These are phyloP conservation scores for Ganoderma leucocontextum DNA, from an alignment of 1,284 basidiomycete genomes.

Conservation along the genomic window DNA sequence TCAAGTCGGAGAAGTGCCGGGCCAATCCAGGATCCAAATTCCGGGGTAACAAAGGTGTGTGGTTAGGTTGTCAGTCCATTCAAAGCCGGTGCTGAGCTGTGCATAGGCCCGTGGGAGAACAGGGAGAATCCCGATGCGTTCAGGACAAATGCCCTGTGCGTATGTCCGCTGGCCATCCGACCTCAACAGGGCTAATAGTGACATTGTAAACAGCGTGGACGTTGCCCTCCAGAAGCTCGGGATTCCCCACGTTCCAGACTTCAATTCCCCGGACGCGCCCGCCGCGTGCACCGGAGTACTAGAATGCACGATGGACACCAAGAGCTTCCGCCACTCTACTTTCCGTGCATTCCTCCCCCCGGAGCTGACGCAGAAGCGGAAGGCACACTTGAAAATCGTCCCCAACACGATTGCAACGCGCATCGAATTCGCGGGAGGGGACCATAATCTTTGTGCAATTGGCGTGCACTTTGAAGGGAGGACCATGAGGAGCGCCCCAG, in stretches of 20 bases:
- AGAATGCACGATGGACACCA: conserved; percentile 37
- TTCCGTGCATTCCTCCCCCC: conserved; percentile 41
- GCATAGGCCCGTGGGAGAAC: background rate
- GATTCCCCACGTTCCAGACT: conserved; percentile 38
- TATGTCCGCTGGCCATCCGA: background rate
- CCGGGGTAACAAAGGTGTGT: too few species aligned
- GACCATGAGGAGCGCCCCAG: conserved; percentile 9
- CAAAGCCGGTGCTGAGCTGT: too few species aligned
- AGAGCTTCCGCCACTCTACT: conserved; percentile 36
- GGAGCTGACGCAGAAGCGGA: conserved; percentile 30
- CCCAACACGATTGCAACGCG: conserved; percentile 36
- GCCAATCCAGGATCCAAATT: too few species aligned
- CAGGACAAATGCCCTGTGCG: background rate
- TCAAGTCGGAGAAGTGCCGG: conserved; percentile 41
- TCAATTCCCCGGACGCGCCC: conserved; percentile 38
- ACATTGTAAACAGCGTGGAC: conserved; percentile 27
- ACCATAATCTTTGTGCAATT: conserved; percentile 12
- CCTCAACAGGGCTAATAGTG: background rate
- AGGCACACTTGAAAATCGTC: conserved; percentile 38
- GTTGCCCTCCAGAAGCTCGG: conserved; percentile 31
- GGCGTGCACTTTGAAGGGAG: conserved; percentile 32
- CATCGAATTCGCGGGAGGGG: conserved; percentile 19
- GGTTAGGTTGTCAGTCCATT: too few species aligned
- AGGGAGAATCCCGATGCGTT: background rate
- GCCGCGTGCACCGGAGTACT: conserved; percentile 32